Percentiles rank a stretch among this genome's conserved stretches.
Evolutionary conservation across 2,329 filamentous ascomycete species (phyloP).

Genomic region (Ascochyta koolunga): DNA sequence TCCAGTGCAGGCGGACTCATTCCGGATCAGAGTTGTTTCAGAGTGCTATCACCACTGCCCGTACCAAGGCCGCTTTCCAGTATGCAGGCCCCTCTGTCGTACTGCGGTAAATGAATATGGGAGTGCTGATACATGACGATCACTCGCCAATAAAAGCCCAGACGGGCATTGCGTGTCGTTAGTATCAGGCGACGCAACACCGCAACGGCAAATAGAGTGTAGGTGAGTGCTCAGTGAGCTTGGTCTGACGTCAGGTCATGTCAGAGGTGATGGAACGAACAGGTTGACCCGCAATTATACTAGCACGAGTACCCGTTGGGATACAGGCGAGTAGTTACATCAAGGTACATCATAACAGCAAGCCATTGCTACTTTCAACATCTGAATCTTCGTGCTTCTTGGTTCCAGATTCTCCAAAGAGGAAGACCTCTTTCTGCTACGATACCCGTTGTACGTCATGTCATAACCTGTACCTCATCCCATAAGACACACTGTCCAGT

Average conservation of each 20-base stretch:
- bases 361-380: not conserved
- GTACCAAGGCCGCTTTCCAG: constrained; percentile 9
- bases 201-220: not conserved
- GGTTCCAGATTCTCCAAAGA: not conserved
- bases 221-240: not conserved
- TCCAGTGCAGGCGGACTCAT: constrained; percentile 3
- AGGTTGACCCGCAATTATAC: not conserved
- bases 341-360: constrained; percentile 1
- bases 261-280: constrained; percentile 1
- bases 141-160: not conserved
- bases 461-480: not conserved
- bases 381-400: not conserved
- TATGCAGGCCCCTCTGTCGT: constrained; percentile 1
- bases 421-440: not conserved
- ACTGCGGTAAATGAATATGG: not conserved
- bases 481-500: not conserved
- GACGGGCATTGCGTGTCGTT: not conserved
- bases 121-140: not conserved
- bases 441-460: constrained; percentile 1
- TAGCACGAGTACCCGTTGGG: constrained; percentile 13
- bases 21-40: constrained; percentile 9
- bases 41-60: not conserved
- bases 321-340: not conserved
- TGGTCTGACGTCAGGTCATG: not conserved
- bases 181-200: not conserved